A percentile compares a stretch with the other conserved stretches of the same genome.
phyloP scores from a whole-genome alignment of 345 rosid species.

The Gossypium herbaceum region DNA sequence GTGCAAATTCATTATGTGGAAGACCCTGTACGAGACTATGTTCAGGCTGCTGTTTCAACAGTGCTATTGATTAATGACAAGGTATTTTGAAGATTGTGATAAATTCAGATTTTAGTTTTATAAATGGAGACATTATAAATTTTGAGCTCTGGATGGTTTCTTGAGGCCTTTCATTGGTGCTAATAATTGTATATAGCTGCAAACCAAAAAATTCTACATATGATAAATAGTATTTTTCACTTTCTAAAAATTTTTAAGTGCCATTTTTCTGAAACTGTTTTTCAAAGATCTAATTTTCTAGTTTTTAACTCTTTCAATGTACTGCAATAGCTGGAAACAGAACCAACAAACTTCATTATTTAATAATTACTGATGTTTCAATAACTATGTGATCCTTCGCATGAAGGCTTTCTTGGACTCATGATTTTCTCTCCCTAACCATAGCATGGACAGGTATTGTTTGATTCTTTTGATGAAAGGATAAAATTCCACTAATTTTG shows the following conservation, averaged over 20 bases:
- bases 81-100: slow-evolving; percentile 37
- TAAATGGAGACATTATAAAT: background rate
- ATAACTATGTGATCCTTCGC: background rate
- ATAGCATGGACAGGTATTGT: background rate
- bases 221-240: background rate
- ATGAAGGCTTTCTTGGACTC: background rate
- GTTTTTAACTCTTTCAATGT: background rate
- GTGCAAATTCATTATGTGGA: slow-evolving; percentile 74
- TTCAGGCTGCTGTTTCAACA: slow-evolving; percentile 73
- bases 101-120: background rate
- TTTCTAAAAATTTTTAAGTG: background rate
- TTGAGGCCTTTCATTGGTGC: background rate
- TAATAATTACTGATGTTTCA: background rate
- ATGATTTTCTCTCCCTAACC: background rate
- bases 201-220: background rate
- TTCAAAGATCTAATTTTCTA: background rate
- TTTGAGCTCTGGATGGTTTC: slow-evolving; percentile 7
- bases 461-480: background rate
- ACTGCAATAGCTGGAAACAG: background rate
- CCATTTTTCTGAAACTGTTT: background rate
- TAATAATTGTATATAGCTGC: background rate
- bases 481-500: background rate
- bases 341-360: background rate
- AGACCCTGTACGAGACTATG: slow-evolving; percentile 90
- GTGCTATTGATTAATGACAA: slow-evolving; percentile 66